These are phyloP conservation scores for Magnolia kwangsiensis DNA, from an alignment of 164 flowering plant genomes.

Conservation along the genomic window DNA sequence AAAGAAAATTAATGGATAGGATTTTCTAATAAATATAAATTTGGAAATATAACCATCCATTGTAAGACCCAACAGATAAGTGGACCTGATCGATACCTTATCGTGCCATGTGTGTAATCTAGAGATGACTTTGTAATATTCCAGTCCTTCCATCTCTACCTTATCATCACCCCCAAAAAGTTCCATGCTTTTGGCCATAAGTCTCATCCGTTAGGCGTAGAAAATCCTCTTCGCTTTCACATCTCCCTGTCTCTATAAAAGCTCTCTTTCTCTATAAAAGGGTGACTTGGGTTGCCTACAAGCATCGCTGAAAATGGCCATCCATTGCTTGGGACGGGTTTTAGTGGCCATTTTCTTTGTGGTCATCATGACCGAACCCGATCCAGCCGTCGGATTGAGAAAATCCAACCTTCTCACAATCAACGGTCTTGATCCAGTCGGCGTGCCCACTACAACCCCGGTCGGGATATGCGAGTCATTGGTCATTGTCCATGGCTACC, in stretches of 20 bases:
- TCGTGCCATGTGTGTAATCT: too few relatives aligned
- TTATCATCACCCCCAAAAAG: neutral
- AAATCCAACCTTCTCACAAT: neutral
- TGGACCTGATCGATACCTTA: too few relatives aligned
- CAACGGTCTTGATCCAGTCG: neutral
- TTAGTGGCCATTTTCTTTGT: slow-evolving; percentile 1
- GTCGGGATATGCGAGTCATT: slow-evolving; percentile 44
- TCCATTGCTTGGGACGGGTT: neutral
- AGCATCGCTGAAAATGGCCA: neutral
- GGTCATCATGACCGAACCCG: neutral
- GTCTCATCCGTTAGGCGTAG: neutral
- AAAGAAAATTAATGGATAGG: too few relatives aligned
- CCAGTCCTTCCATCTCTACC: too few relatives aligned
- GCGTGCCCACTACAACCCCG: neutral
- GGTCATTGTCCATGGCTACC: slow-evolving; percentile 54
- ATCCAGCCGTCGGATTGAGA: slow-evolving; percentile 9
- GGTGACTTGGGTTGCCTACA: neutral
- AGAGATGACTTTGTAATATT: too few relatives aligned
- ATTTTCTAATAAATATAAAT: too few relatives aligned
- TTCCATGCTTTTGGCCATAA: neutral
- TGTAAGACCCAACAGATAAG: too few relatives aligned
- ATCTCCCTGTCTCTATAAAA: neutral
- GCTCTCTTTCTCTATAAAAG: neutral
- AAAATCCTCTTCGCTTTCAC: neutral
- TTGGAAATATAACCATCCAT: too few relatives aligned